Conservation (phyloP, 2,329 filamentous ascomycete genomes). For the Clarireedia paspali region DNA sequence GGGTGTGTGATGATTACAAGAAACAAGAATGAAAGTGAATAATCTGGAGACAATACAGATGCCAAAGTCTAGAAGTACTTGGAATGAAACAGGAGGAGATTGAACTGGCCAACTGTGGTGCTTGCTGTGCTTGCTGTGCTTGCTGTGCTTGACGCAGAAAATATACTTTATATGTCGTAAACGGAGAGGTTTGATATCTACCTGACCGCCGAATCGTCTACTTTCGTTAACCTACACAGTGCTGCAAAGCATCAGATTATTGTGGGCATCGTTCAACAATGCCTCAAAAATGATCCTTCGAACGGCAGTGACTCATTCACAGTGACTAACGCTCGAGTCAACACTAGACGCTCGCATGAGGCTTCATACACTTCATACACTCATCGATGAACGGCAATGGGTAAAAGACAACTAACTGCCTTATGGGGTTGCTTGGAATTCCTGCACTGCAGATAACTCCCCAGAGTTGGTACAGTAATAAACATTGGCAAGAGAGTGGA, state of each 20-base stretch:
- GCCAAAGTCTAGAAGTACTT: neutral
- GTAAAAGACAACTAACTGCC: no score
- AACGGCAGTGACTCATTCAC: conserved; percentile 1
- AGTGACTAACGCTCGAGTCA: neutral
- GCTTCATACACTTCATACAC: no score
- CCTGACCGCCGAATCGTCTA: neutral
- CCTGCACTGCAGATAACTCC: no score
- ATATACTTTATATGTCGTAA: neutral
- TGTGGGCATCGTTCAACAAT: neutral
- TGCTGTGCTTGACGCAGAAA: neutral
- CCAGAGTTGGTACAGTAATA: no score
- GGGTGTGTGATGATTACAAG: neutral
- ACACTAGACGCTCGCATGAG: no score
- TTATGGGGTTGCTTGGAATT: no score
- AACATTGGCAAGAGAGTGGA: neutral
- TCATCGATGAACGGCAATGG: no score
- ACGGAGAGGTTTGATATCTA: neutral
- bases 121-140: neutral
- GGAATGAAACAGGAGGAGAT: neutral
- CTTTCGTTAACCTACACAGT: neutral
- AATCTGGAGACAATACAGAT: neutral
- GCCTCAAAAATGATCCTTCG: neutral
- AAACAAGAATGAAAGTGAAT: neutral
- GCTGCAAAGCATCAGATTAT: neutral
- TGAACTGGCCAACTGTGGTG: no score